Base-by-base conservation (phyloP, 352 stramenopile genomes). In the Peronospora belbahrii region DNA sequence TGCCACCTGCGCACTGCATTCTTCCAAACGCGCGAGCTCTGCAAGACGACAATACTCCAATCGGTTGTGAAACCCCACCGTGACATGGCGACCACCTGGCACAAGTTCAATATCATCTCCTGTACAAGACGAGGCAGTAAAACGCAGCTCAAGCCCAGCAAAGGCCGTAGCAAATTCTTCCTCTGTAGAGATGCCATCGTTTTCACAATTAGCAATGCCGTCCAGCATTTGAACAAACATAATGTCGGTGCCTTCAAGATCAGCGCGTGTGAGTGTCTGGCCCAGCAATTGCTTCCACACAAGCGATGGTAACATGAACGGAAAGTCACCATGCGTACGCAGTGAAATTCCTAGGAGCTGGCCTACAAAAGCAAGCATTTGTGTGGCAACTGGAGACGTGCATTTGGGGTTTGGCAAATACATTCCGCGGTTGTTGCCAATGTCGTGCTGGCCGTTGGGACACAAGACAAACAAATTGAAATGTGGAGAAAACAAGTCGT, bases 281-380 rank as follows among this genome's bases (percentile, higher is more conserved):
- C 74, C 62, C 15, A 96, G 63, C 19, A 98, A 56, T 33, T 91
- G 67, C 64, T 97, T 97, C 93, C 93, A 98, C 48, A 98, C 88
- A 6, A 97, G 63, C 13, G 88, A 85, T 19, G 88, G 86, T 15
- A 98, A 74, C 39, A 89, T 84, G 32, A 97, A 94, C 7, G 87
- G 86, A 14, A 97, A 93, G 42, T 96, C 90, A 5, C 91, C 86
- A 18, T 85, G 88, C 4, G 89, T 95, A 14, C 93, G 88, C 19
- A 97, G 66, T n/a, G 87, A 95, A 38, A 97, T 94, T 14, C 93
- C 93, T 24, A 98, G 71, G 13, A 98, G 50, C 54, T 97, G 96
- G 10, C 93, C 93, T 3, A 97, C 83, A 61, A 98, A 97, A 34
- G 90, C 74, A 24, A 87, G 97, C 89, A 97, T 97, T 55, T 94